Conservation (phyloP, 2,329 filamentous ascomycete species). For the Aspergillus vadensis region DNA sequence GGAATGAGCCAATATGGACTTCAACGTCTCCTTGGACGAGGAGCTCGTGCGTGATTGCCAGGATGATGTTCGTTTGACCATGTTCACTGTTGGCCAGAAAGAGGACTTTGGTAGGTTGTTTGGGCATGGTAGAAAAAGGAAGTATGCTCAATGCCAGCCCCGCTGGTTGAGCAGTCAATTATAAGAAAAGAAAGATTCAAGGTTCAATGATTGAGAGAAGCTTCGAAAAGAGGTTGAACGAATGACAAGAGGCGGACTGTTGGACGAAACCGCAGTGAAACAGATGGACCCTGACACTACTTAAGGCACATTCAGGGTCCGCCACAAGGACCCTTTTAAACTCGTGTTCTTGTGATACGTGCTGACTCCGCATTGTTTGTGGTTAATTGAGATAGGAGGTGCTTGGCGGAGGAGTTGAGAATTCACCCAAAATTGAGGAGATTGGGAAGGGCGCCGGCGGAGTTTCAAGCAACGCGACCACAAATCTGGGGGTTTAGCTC, state of each 20-base stretch:
- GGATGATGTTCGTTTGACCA: conserved; percentile 51
- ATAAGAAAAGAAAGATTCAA: too few relatives aligned
- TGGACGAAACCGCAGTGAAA: conserved; percentile 6
- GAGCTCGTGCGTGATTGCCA: conserved; percentile 48
- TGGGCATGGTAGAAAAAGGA: conserved; percentile 16
- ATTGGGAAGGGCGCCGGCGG: background rate
- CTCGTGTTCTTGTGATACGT: background rate
- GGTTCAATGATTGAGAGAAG: background rate
- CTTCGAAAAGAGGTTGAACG: background rate
- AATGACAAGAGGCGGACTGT: background rate
- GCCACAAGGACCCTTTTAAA: conserved; percentile 3
- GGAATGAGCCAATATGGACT: conserved; percentile 51
- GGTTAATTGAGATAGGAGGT: conserved; percentile 1
- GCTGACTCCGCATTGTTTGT: background rate
- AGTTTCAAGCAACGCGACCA: background rate
- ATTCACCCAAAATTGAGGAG: conserved; percentile 2
- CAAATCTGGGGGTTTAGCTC: conserved; percentile 4
- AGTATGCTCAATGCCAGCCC: background rate
- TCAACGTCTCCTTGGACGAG: conserved; percentile 40
- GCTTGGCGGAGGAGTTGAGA: background rate
- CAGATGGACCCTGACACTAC: background rate
- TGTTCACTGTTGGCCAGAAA: conserved; percentile 51
- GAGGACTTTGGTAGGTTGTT: conserved; percentile 32
- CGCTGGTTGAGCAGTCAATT: background rate
- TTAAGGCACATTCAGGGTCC: background rate